These are phyloP conservation scores for Polytrichum commune DNA, from an alignment of 225 moss, liverwort and hornwort species.

Conservation along the genomic window DNA sequence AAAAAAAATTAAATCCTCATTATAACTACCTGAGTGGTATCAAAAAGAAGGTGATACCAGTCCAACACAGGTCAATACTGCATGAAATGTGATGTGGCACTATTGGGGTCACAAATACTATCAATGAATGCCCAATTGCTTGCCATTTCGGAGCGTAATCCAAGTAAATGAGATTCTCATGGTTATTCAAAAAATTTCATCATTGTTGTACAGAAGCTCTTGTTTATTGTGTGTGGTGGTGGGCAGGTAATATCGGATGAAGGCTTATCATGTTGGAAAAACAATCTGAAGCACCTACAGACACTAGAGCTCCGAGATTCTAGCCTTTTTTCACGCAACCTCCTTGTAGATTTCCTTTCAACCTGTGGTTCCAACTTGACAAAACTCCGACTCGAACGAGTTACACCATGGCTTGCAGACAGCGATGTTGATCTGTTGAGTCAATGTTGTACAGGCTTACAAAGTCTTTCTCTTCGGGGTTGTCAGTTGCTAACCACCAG, in stretches of 20 bases:
- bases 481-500: conserved; percentile 47
- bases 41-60: too few species aligned
- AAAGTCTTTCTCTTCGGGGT: conserved; percentile 56
- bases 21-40: too few species aligned
- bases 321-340: conserved; percentile 29
- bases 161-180: too few species aligned
- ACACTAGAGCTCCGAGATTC: conserved; percentile 63
- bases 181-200: too few species aligned
- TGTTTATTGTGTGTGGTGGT: conserved; percentile 11
- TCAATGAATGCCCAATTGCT: too few species aligned
- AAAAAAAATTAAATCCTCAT: too few species aligned
- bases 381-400: conserved; percentile 63
- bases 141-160: too few species aligned
- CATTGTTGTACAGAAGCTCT: not conserved
- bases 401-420: conserved; percentile 52
- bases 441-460: conserved; percentile 32
- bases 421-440: conserved; percentile 46
- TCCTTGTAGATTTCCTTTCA: conserved; percentile 31
- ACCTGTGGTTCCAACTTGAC: conserved; percentile 35
- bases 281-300: conserved; percentile 38
- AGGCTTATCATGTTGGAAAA: conserved; percentile 39
- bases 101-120: too few species aligned
- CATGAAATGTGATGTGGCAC: too few species aligned
- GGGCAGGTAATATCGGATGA: conserved; percentile 55
- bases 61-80: too few species aligned